Evolutionary conservation across 2,329 filamentous ascomycete species (phyloP), one percentile per base, ranked within the genome.

Genomic region (Beauveria medogensis): DNA sequence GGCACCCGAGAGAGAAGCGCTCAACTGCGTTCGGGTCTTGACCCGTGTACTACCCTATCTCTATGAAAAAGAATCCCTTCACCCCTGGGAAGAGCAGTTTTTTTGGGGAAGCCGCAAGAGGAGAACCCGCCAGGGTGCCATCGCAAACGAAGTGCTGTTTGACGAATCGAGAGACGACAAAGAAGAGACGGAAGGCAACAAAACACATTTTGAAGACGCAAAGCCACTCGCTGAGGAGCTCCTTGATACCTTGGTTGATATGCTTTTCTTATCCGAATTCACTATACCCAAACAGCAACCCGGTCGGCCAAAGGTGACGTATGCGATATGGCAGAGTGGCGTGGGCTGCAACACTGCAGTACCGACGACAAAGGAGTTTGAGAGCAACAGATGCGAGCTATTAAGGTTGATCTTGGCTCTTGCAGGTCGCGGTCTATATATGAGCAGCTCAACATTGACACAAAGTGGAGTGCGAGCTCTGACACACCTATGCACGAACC

Each of bases 251-350:
- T 79, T 97, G 57, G 77, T 94, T 62, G 92, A 97, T 70, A 77
- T 97, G 58, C 81, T 97, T 47, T 99, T 99, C 82, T 96, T 91
- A 72, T 87, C 89, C 9, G 90, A 92, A 60, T 89, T 99, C 69
- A 96, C 93, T 0, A 82, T 97, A 18, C 90, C 93, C 10, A 84
- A 81, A 62, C 83, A 89, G 47, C 81, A 85, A 16, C 81, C 86
- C 61, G 84, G 85, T 59, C 91, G 89, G 69, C 82, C 83, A 64
- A 95, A 94, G 72, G 89, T 97, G 60, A 89, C 88, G 8, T 96
- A 94, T 74, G 89, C 91, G 59, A 97, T 99, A 71, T 99, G 94
- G 94, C 92, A 97, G 76, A 97, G 91, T 70, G 94, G 94, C 53
- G 93, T 99, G 34, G 94, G 94, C 16, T 97, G 93, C 78, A 96